These are phyloP conservation scores for Ascochyta rabiei DNA, from an alignment of 2,329 filamentous ascomycete genomes.

Conservation along the genomic window DNA sequence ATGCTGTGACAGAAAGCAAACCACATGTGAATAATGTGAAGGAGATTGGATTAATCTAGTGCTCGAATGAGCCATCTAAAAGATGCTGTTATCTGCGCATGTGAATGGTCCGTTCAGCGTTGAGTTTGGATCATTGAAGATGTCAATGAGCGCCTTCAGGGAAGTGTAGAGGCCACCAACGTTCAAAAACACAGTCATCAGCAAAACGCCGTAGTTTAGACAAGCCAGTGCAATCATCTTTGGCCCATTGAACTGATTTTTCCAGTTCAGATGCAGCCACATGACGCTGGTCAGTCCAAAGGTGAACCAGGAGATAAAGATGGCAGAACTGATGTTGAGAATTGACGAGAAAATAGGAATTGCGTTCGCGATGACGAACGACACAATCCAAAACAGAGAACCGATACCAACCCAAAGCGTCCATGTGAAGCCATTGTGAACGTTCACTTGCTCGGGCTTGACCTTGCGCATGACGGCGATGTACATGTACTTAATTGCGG, in stretches of 20 bases:
- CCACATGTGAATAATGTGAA: not conserved
- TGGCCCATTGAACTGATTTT: constrained; percentile 31
- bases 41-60: constrained; percentile 1
- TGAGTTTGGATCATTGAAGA: constrained; percentile 34
- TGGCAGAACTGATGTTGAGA: constrained; percentile 61
- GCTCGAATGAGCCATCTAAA: constrained; percentile 19
- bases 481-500: constrained; percentile 70
- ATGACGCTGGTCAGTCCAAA: constrained; percentile 55
- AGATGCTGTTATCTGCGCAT: constrained; percentile 38
- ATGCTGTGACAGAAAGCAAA: not conserved
- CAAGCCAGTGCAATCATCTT: constrained; percentile 53
- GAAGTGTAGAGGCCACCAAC: constrained; percentile 35
- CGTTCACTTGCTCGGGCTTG: constrained; percentile 32
- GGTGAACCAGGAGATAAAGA: constrained; percentile 72
- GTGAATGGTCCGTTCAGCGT: constrained; percentile 38
- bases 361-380: constrained; percentile 50
- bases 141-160: constrained; percentile 36
- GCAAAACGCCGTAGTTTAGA: constrained; percentile 53
- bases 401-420: constrained; percentile 67
- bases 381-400: constrained; percentile 60
- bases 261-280: constrained; percentile 56
- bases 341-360: constrained; percentile 66
- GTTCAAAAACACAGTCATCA: constrained; percentile 36
- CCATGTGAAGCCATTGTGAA: constrained; percentile 62
- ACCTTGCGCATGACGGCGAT: constrained; percentile 61